Evolutionary conservation across 1,284 basidiomycete species (phyloP).

Genomic region (Melampsora larici-populina): DNA sequence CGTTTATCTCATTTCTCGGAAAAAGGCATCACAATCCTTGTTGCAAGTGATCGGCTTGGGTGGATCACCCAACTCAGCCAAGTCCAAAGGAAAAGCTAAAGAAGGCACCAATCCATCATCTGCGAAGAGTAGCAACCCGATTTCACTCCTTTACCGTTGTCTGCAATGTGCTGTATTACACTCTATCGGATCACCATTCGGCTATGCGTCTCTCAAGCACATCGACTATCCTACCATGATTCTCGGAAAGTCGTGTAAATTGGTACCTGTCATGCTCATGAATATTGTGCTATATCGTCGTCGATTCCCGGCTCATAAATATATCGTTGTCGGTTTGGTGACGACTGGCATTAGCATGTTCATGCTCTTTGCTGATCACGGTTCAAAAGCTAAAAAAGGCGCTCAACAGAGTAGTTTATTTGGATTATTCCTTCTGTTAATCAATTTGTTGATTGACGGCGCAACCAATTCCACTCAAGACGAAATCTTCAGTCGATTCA

Average conservation of each 20-base stretch:
- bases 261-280: constrained; percentile 93
- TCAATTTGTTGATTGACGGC: constrained; percentile 88
- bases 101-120: constrained; percentile 23
- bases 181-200: constrained; percentile 86
- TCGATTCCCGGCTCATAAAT: constrained; percentile 53
- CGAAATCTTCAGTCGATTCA: constrained; percentile 78
- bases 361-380: constrained; percentile 67
- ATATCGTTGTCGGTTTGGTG: constrained; percentile 60
- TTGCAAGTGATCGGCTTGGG: constrained; percentile 63
- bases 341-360: constrained; percentile 90
- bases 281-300: constrained; percentile 63
- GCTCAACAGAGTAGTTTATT: constrained; percentile 56
- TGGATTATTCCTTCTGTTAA: constrained; percentile 69
- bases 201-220: constrained; percentile 87
- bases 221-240: constrained; percentile 99
- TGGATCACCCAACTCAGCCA: constrained; percentile 46
- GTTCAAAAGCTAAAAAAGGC: constrained; percentile 61
- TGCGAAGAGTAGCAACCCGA: constrained; percentile 47
- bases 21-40: constrained; percentile 61
- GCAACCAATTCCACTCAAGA: constrained; percentile 97
- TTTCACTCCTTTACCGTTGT: constrained; percentile 65
- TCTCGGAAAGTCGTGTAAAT: constrained; percentile 96
- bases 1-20: constrained; percentile 70
- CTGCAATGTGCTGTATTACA: constrained; percentile 83
- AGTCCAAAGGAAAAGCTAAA: constrained; percentile 39